phyloP scores from a whole-genome alignment of 768 basidiomycete species.

The Trametes maxima region DNA sequence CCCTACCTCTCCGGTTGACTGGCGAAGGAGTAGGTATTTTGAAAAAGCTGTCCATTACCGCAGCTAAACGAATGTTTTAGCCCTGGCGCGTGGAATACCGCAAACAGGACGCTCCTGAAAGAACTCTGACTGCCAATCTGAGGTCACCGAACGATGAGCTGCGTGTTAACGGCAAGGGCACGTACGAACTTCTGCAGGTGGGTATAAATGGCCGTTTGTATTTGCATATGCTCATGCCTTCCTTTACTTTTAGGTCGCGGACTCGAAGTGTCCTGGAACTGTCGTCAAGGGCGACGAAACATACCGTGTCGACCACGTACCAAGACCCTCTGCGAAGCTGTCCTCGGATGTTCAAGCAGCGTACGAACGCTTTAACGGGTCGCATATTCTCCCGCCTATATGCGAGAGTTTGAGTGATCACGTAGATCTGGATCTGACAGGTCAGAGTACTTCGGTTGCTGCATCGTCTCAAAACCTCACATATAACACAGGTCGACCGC shows the following conservation, averaged over 20 bases:
- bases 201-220: neutral
- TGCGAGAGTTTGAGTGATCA: constrained; percentile 83
- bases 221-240: constrained; percentile 1
- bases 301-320: constrained; percentile 79
- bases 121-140: constrained; percentile 44
- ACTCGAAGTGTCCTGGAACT: constrained; percentile 83
- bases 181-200: constrained; percentile 72
- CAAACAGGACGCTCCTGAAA: constrained; percentile 46
- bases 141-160: constrained; percentile 72
- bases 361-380: constrained; percentile 68
- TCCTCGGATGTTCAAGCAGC: constrained; percentile 56
- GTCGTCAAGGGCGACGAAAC: constrained; percentile 60
- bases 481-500: constrained; percentile 71
- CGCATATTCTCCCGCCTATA: constrained; percentile 72
- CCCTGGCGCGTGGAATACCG: constrained; percentile 88
- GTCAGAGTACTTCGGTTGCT: constrained; percentile 37
- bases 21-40: constrained; percentile 76
- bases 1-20: constrained; percentile 81
- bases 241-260: constrained; percentile 56
- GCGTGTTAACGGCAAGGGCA: constrained; percentile 70
- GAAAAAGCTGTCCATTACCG: neutral
- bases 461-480: neutral
- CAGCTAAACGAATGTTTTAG: constrained; percentile 41
- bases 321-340: constrained; percentile 73
- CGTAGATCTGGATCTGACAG: constrained; percentile 82